Evolutionary conservation across 176 grass and related monocot species (phyloP).

Genomic region (Elaeis guineensis): DNA sequence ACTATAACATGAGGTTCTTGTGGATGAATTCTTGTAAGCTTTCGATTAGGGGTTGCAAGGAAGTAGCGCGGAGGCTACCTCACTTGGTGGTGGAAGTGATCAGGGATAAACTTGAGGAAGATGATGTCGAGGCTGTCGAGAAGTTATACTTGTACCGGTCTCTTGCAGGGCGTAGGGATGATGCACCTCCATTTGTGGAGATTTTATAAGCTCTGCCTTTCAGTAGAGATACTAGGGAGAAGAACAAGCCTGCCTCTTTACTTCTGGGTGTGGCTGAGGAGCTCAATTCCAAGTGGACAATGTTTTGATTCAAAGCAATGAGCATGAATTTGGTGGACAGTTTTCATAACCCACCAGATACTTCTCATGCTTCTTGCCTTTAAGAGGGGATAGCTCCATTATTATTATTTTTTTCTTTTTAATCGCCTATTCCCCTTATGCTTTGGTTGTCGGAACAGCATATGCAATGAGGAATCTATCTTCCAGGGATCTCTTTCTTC

Average conservation of each 20-base stretch:
- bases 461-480: background rate
- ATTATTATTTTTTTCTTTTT: background rate
- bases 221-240: background rate
- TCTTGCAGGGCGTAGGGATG: constrained; percentile 75
- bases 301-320: background rate
- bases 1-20: constrained; percentile 86
- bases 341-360: constrained; percentile 14
- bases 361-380: background rate
- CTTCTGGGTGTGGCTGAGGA: constrained; percentile 2
- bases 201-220: constrained; percentile 39
- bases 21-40: constrained; percentile 86
- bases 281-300: background rate
- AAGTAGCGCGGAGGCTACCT: constrained; percentile 55
- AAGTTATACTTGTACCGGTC: constrained; percentile 97
- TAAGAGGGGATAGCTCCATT: background rate
- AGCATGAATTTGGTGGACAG: constrained; percentile 16
- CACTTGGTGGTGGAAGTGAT: constrained; percentile 82
- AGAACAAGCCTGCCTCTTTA: background rate
- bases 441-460: background rate
- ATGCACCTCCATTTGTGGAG: constrained; percentile 67
- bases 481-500: background rate
- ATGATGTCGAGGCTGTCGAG: constrained; percentile 37
- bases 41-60: constrained; percentile 61
- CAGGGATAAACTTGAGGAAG: constrained; percentile 19
- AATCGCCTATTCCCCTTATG: background rate